These are phyloP conservation scores for Fragilaria radians DNA, from an alignment of 108 stramenopile genomes.

Conservation along the genomic window DNA sequence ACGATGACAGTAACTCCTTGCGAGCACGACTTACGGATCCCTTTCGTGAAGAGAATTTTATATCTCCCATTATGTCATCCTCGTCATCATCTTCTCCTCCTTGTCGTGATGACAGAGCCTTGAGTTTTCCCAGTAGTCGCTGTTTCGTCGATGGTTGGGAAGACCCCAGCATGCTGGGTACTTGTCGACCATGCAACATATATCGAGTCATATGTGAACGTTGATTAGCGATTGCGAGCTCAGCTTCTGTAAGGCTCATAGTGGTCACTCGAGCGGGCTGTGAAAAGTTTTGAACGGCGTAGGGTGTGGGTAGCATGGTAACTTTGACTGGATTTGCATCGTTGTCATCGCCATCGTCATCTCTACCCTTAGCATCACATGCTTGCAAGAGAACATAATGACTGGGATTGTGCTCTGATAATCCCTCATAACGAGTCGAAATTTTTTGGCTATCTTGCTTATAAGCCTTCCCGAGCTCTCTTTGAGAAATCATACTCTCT, in stretches of 20 bases:
- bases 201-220: slow-evolving; percentile 51
- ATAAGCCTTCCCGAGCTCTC: slow-evolving; percentile 15
- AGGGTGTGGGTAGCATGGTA: slow-evolving; percentile 36
- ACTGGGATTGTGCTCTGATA: slow-evolving; percentile 65
- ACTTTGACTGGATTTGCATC: slow-evolving; percentile 27
- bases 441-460: slow-evolving; percentile 8
- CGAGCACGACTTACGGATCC: slow-evolving; percentile 42
- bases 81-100: slow-evolving; percentile 37
- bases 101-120: slow-evolving; percentile 2
- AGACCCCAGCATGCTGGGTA: slow-evolving; percentile 4
- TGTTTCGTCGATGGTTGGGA: slow-evolving; percentile 6
- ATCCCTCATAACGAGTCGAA: slow-evolving; percentile 64
- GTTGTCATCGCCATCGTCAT: too few species aligned
- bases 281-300: slow-evolving; percentile 56
- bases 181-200: slow-evolving; percentile 61
- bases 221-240: slow-evolving; percentile 68
- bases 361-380: slow-evolving; percentile 7
- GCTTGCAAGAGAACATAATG: slow-evolving; percentile 56
- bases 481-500: slow-evolving; percentile 50
- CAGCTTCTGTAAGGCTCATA: slow-evolving; percentile 67
- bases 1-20: slow-evolving; percentile 50
- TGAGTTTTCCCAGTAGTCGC: slow-evolving; percentile 52
- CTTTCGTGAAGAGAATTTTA: slow-evolving; percentile 53
- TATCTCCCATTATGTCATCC: slow-evolving; percentile 81
- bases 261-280: slow-evolving; percentile 66